Percentiles rank a stretch among this genome's conserved stretches.
Evolutionary conservation across 176 grass and related monocot species (phyloP).

Genomic region (Lolium multiflorum): DNA sequence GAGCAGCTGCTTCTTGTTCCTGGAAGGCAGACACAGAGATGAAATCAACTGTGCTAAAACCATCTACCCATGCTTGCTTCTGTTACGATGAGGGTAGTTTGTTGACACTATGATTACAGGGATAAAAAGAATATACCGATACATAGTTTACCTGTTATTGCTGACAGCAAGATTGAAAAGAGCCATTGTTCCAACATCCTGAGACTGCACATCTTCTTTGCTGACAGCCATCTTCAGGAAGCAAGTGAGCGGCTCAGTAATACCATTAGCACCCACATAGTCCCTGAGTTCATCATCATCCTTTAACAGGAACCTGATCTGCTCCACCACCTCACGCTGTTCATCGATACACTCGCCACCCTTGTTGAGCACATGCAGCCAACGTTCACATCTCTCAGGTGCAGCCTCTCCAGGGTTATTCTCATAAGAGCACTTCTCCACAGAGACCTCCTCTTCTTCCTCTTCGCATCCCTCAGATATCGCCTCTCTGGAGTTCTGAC

Average conservation of each 20-base stretch:
- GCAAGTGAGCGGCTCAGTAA: slow-evolving; percentile 58
- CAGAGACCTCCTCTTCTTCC: slow-evolving; percentile 26
- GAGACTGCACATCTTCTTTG: slow-evolving; percentile 57
- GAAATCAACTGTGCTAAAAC: slow-evolving; percentile 4
- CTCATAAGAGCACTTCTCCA: slow-evolving; percentile 22
- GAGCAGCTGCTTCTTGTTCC: slow-evolving; percentile 79
- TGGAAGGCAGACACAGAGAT: slow-evolving; percentile 28
- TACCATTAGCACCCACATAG: slow-evolving; percentile 65
- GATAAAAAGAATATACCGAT: neutral
- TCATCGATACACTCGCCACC: slow-evolving; percentile 41
- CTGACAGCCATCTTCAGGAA: slow-evolving; percentile 59
- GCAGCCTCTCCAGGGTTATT: slow-evolving; percentile 33
- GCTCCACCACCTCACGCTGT: slow-evolving; percentile 54
- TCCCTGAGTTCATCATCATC: slow-evolving; percentile 65
- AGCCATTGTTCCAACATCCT: slow-evolving; percentile 74
- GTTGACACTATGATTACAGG: neutral
- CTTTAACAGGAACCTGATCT: slow-evolving; percentile 76
- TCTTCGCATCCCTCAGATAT: slow-evolving; percentile 54
- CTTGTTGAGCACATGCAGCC: slow-evolving; percentile 59
- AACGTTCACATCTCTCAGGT: slow-evolving; percentile 53
- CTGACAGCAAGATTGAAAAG: slow-evolving; percentile 92
- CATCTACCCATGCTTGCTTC: neutral
- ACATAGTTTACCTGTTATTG: slow-evolving; percentile 68
- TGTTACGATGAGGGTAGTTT: neutral
- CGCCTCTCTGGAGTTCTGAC: slow-evolving; percentile 33